Evolutionary conservation across 441 rosid genomes (phyloP), one percentile per base, ranked within the genome.

Genomic region (Breynia disticha): DNA sequence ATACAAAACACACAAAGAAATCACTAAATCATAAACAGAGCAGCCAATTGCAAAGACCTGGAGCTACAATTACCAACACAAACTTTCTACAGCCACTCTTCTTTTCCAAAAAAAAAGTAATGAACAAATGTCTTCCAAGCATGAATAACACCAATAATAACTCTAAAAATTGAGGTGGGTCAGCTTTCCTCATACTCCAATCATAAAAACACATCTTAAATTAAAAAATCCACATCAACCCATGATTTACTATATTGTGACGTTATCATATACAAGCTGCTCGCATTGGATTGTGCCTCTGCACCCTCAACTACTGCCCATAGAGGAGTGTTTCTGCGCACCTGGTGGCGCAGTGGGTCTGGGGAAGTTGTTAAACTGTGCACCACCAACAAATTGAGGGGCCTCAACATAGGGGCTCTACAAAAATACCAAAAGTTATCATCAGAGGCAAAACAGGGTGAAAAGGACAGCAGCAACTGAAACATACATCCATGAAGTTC

Each of bases 361-460:
- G 15, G 95, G 96, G 64, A 91, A 82, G 72, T 65, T 67, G 61
- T 62, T 70, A 50, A 61, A 64, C 22, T 65, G 65, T 21, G 68
- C 59, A 21, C 86, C 80, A 18, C 67, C 74, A 22, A 83, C 51
- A 32, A 9, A 14, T 39, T 68, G 67, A 2, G 85, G 86, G 60
- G 83, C 78, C 71, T 87, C 94, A 73, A 87, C 86, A 38, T 91
- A 91, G 1, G 91, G 95, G 58, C 84, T 84, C 86, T 87, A 48
- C 43, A 61, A 7, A 24, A 69, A 56, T 68, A 70, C 69, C 76
- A 65, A 1, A 46, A 35, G 46, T 56, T 63, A 35, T 41, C 44
- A 17, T 22, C 15, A 20, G 44, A n/a, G 47, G 13, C 20, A 41
- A 38, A 54, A 46, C n/a, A 54, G 32, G 43, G 32, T 24, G 3